Evolutionary conservation across 2,329 filamentous ascomycete species (phyloP).

Genomic region (Exophiala lecanii-corni): DNA sequence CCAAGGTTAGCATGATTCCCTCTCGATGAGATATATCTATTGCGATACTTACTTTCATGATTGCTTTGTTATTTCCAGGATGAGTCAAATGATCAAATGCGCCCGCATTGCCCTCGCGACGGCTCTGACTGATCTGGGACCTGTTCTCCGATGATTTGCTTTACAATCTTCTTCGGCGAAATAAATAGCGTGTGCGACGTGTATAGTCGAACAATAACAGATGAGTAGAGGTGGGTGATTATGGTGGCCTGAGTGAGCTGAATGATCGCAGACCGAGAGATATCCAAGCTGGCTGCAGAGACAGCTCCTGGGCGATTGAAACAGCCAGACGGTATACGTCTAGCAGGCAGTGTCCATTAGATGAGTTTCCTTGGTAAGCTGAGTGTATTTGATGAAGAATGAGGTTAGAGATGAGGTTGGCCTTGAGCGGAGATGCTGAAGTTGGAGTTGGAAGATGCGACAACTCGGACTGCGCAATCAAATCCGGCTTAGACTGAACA

Average conservation of each 20-base stretch:
- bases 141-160: no score
- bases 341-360: slow-evolving; percentile 35
- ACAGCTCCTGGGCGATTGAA: slow-evolving; percentile 36
- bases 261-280: slow-evolving; percentile 41
- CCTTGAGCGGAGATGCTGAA: slow-evolving; percentile 5
- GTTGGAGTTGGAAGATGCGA: slow-evolving; percentile 15
- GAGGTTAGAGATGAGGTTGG: slow-evolving; percentile 9
- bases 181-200: no score
- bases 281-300: slow-evolving; percentile 44
- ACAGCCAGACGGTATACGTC: slow-evolving; percentile 43
- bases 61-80: slow-evolving; percentile 5
- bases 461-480: neutral
- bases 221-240: no score
- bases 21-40: no score
- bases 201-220: no score
- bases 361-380: slow-evolving; percentile 27
- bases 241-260: slow-evolving; percentile 29
- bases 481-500: neutral
- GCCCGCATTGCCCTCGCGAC: no score
- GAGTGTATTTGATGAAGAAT: slow-evolving; percentile 15
- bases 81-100: neutral
- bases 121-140: no score
- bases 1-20: no score
- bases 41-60: slow-evolving; percentile 28
- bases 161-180: slow-evolving; percentile 1